Percentiles rank a stretch among this genome's conserved stretches.
These are phyloP conservation scores for Diaporthe vaccinii DNA, from an alignment of 2,329 filamentous ascomycete species.

Conservation along the genomic window DNA sequence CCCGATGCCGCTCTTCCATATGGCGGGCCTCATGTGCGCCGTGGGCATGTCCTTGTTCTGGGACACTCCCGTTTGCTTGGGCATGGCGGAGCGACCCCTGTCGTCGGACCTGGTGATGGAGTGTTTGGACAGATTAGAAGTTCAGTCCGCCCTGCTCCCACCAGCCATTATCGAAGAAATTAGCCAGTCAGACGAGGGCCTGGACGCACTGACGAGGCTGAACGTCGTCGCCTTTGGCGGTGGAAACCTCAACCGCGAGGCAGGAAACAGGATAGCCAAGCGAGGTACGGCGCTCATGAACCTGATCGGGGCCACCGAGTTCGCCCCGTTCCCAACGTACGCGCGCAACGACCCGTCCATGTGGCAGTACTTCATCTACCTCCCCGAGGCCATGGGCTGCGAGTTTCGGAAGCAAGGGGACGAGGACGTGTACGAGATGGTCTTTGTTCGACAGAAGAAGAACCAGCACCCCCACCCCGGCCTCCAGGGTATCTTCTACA, in stretches of 20 bases:
- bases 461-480: slow-evolving; percentile 55
- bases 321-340: slow-evolving; percentile 44
- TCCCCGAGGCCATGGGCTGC: slow-evolving; percentile 56
- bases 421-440: slow-evolving; percentile 54
- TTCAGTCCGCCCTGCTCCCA: slow-evolving; percentile 50
- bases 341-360: slow-evolving; percentile 50
- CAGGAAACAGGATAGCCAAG: slow-evolving; percentile 54
- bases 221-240: slow-evolving; percentile 46
- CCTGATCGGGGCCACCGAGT: slow-evolving; percentile 59
- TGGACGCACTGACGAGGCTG: slow-evolving; percentile 51
- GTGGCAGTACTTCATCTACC: slow-evolving; percentile 60
- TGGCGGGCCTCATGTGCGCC: slow-evolving; percentile 49
- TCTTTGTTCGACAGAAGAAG: slow-evolving; percentile 54
- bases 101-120: slow-evolving; percentile 52
- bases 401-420: slow-evolving; percentile 55
- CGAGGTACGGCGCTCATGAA: slow-evolving; percentile 53
- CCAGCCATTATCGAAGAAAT: slow-evolving; percentile 61
- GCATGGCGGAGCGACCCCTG: slow-evolving; percentile 51
- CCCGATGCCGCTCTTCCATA: slow-evolving; percentile 56
- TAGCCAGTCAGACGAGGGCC: slow-evolving; percentile 49
- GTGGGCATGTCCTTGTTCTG: slow-evolving; percentile 50
- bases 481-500: slow-evolving; percentile 55
- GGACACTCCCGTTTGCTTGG: slow-evolving; percentile 47
- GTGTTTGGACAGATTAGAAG: slow-evolving; percentile 47
- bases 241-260: slow-evolving; percentile 54